Evolutionary conservation across 2,329 filamentous ascomycete species (phyloP), one percentile per base, ranked within the genome.

Genomic region (Venturiaceae sp.): DNA sequence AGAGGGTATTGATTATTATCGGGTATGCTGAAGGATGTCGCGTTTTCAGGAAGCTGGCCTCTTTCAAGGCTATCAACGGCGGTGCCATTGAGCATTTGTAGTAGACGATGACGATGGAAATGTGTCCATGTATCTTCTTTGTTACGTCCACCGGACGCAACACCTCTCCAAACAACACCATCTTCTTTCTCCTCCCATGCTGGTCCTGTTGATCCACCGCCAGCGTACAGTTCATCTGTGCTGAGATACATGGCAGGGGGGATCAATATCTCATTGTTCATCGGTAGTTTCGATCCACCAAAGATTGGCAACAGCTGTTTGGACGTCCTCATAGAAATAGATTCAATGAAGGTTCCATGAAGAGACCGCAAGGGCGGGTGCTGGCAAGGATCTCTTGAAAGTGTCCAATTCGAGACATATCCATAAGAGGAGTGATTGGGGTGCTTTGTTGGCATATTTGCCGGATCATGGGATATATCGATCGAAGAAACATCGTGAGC

Each of bases 91-190:
- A 84, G 80, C 83, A 90, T 87, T 50, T 83, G 77, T 1, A 90
- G 79, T 66, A 91, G 88, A 2, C 88, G 84, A 66, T 90, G 87
- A 3, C 87, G 82, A 62, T 90, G 87, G 66, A 90, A 90, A 0
- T 83, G 80, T 13, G 76, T 80, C 87, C 87, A 91, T 64, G 84
- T 90, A 28, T 77, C 68, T 26, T 66, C 65, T 21, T 66, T 71
- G 62, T 77, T 76, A 7, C 75, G 69, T 2, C 77, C 78, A 2
- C 78, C 78, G 4, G 72, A 73, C 5, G 76, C 77, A 5, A 67
- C 68, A 9, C 78, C 78, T 41, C 77, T 72, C 78, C 78, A 80
- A 16, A 77, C 66, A 16, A 75, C 61, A 3, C 64, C 65, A 50
- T 72, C 63, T 5, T 66, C 66, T 65, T 80, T 80, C 7, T 69